These are phyloP conservation scores for Xylaria telfairii DNA, from an alignment of 495 filamentous ascomycete species.

Conservation along the genomic window DNA sequence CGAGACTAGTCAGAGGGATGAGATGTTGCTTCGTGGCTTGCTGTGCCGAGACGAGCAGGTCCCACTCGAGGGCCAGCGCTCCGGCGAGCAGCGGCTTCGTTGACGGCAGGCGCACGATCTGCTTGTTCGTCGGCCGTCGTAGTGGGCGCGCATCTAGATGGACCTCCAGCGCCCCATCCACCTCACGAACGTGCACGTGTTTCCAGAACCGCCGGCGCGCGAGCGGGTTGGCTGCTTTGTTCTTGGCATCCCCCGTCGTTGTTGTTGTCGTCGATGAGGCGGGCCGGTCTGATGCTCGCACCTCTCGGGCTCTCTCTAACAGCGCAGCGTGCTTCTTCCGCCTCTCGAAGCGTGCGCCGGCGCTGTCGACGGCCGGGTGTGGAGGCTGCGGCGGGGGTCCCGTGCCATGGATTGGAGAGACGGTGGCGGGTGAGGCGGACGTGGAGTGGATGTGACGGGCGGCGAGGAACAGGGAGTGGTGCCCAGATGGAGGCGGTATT, in stretches of 20 bases:
- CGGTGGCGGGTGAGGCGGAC: conserved; percentile 50
- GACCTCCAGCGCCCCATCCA: conserved; percentile 68
- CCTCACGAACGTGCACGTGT: conserved; percentile 68
- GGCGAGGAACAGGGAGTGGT: conserved; percentile 9
- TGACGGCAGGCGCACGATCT: conserved; percentile 71
- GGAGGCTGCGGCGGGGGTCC: conserved; percentile 86
- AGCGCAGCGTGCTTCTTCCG: conserved; percentile 62
- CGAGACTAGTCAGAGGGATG: conserved; percentile 87
- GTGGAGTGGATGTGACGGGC: conserved; percentile 50
- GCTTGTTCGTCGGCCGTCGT: conserved; percentile 70
- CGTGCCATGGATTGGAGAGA: conserved; percentile 72
- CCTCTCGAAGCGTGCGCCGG: conserved; percentile 54
- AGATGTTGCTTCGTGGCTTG: conserved; percentile 81
- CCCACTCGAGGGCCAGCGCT: conserved; percentile 91
- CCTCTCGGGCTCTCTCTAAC: conserved; percentile 54
- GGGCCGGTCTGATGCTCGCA: conserved; percentile 43
- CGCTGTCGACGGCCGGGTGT: conserved; percentile 60
- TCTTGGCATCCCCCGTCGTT: neutral
- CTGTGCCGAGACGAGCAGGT: conserved; percentile 75
- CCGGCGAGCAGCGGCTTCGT: conserved; percentile 83
- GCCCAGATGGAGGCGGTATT: conserved; percentile 17
- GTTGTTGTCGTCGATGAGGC: neutral
- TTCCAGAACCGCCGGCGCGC: conserved; percentile 78
- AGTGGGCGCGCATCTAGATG: conserved; percentile 82
- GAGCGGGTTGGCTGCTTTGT: conserved; percentile 15